Base-by-base conservation (phyloP, 257 asterid species). In the Solanum appendiculatum region DNA sequence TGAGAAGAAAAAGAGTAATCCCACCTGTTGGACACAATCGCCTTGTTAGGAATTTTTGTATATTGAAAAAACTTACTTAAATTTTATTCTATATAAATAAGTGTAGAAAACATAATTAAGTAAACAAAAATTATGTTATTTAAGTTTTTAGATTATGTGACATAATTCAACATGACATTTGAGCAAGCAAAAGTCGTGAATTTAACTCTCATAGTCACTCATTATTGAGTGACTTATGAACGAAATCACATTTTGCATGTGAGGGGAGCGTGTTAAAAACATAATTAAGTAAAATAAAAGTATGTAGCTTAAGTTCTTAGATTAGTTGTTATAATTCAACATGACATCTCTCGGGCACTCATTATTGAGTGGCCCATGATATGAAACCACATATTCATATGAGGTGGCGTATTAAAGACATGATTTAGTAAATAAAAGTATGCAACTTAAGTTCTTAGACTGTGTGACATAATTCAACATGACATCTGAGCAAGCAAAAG, bases 1-100 rank as follows among this genome's bases (percentile, higher is more conserved):
- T 44, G 99, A 93, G 94, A 93, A 94, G 95, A 95, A 96, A 83
- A 95, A 96, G 9, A 96, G 89, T 3, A 96, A 91, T 80, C 99
- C 99, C 86, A 96, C 95, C 98, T 96, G 94, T 85, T 84, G 68
- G 12, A 80, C 15, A 46, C 42, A 15, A 72, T 70, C 44, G 48
- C 66, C 16, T 80, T 18, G 44, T 80, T 80, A 80, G 66, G 0
- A 29, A 9, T 5, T 10, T 16, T 27, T 44, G 64, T 40, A 20
- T 20, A 40, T 14, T 39, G 54, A 37, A 25, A 37, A 37, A 21
- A 10, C 27, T 56, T 54, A 56, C 66, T 58, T 20, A 21, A 37
- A 73, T 21, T 73, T 5, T n/a, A n/a, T n/a, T 21, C 44, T 73
- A 20, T 5, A 70, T 68, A 8, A 21, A 63, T 0, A 25, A 0